A percentile compares a stretch with the other conserved stretches of the same genome.
Conservation (phyloP, 768 basidiomycete genomes). For the Tulasnella sp. region DNA sequence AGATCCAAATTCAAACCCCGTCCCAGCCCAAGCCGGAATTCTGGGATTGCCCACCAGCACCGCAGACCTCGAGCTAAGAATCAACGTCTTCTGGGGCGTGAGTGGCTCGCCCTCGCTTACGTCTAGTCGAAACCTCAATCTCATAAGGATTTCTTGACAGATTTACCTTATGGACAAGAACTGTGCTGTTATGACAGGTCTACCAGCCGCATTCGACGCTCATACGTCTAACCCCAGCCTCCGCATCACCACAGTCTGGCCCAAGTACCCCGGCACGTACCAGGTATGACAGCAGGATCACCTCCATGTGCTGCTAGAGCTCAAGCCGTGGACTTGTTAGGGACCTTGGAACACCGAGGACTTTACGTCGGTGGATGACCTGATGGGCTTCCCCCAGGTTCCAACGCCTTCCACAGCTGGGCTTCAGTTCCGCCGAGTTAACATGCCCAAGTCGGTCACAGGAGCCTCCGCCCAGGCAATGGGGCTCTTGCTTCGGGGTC, state of each 20-base stretch:
- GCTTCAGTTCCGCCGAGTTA: background rate
- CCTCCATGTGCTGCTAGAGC: background rate
- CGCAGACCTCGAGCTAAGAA: slow-evolving; percentile 16
- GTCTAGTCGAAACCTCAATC: background rate
- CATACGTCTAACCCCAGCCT: slow-evolving; percentile 19
- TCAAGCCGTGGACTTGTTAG: background rate
- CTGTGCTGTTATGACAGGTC: slow-evolving; percentile 25
- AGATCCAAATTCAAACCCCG: background rate
- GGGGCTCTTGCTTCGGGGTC: slow-evolving; percentile 16
- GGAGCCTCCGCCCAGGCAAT: slow-evolving; percentile 21
- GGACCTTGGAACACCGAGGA: slow-evolving; percentile 21
- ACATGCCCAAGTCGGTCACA: background rate
- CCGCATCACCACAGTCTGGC: slow-evolving; percentile 30
- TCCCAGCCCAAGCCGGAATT: slow-evolving; percentile 12
- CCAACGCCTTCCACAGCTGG: slow-evolving; percentile 18
- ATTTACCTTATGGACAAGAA: slow-evolving; percentile 28
- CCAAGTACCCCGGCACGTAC: slow-evolving; percentile 26
- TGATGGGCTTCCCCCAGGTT: slow-evolving; percentile 22
- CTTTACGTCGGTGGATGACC: slow-evolving; percentile 29
- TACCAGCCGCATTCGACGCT: slow-evolving; percentile 31
- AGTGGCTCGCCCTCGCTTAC: slow-evolving; percentile 12
- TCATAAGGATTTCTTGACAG: background rate
- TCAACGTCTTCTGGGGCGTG: slow-evolving; percentile 30
- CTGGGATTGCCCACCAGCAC: background rate
- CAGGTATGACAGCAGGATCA: slow-evolving; percentile 1